Base-by-base conservation (phyloP, 495 filamentous ascomycete genomes). In the Letharia lupina region DNA sequence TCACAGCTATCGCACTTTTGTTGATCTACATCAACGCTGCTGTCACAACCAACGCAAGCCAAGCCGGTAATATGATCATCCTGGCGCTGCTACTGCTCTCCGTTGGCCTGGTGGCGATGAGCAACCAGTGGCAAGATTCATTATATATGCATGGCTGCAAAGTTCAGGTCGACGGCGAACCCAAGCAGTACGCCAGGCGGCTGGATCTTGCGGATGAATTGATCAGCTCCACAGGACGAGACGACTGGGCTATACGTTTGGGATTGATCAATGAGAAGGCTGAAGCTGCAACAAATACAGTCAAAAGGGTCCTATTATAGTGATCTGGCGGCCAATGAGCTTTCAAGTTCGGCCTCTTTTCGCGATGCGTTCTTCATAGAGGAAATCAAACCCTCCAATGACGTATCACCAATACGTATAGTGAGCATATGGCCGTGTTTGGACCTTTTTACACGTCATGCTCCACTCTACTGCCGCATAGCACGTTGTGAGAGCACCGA, bases 1-100 rank as follows among this genome's bases (percentile, higher is more conserved):
- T 81, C 37, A 74, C 75, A 11, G 79, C 79, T 0, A 60, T 74
- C 2, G 79, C 83, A 3, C 87, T 82, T 54, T 52, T 87, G 23
- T 72, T 83, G 60, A 81, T 87, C 13, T 87, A 83, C 70, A 35
- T 81, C 13, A 78, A 78, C 11, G 84, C 81, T 4, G 78, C 77
- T 7, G 69, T 86, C 9, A 77, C 76, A 13, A 79, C 77, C 7
- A 87, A 87, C 65, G 74, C 80, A 52, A 74, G 74, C 8, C 75
- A 79, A 66, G 72, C 71, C 7, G 81, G 83, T 2, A 78, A 79
- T 45, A 68, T 83, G 40, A 73, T 83, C 37, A 72, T 84, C 63
- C 73, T 85, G 61, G 68, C 70, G 0, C 71, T 86, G 68, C 70
- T 87, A 57, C 68, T 86, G 10, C 40, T 73, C 3, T 82, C 79